Base-by-base conservation (phyloP, 2,329 filamentous ascomycete genomes). In the Huntiella bhutanensis region DNA sequence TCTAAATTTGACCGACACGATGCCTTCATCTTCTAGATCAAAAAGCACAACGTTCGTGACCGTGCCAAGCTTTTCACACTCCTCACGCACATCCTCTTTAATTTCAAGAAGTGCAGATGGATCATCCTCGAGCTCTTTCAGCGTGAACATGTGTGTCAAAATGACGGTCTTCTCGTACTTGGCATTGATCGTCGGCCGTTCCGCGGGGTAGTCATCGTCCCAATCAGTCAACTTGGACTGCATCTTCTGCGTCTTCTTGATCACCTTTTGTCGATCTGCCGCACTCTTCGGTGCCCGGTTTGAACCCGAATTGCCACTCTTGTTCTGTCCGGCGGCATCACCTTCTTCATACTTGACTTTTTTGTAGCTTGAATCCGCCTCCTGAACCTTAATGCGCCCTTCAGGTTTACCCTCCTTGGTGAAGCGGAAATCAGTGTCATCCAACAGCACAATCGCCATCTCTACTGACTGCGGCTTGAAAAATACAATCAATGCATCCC, bases 391-490 rank as follows among this genome's bases (percentile, higher is more conserved):
- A 69, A 95, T 93, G 50, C 69, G 77, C 19, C 77, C 80, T 28
- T 64, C 64, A 4, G 59, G 56, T n/a, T 58, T 68, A 53, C 55
- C 80, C 61, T 59, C 65, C 2, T 66, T 51, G 0, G 65, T 65
- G 50, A 82, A 68, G 49, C 88, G 73, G 56, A 96, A 91, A 54
- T 86, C 77, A 4, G 80, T 81, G 55, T 86, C 83, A 59, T 92
- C 83, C 10, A 85, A 69, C 55, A 91, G 69, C 64, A 79, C 76
- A 53, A 88, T 82, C 39, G 84, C 84, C 65, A 86, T 80, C 37
- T 81, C 68, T 49, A 98, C 88, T n/a, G 83, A 92, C 58, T 93
- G 86, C 0, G 86, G 82, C 55, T 91, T 84, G 71, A 94, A 95
- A 64, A 92, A 98, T 33, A 96, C 83, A 46, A 98, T 69, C 32